phyloP scores from a whole-genome alignment of 768 basidiomycete genomes.

The Cystofilobasidium capitatum region DNA sequence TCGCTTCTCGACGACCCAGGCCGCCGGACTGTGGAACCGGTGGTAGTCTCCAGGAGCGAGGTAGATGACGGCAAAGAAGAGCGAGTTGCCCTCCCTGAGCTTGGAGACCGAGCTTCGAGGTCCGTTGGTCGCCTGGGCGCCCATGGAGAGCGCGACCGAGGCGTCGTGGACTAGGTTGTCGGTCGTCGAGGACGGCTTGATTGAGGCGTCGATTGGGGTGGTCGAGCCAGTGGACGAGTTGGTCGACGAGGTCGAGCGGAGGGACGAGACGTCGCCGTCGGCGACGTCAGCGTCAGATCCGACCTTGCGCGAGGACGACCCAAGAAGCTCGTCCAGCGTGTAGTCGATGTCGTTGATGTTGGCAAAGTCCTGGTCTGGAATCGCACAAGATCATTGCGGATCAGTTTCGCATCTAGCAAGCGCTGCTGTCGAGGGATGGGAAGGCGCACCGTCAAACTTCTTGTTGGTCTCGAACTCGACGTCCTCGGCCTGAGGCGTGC shows the following conservation, averaged over 20 bases:
- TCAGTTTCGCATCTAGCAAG: too few species aligned
- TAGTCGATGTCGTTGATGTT: constrained; percentile 96
- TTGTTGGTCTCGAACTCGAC: constrained; percentile 40
- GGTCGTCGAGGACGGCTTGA: constrained; percentile 3
- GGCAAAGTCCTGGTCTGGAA: constrained; percentile 83
- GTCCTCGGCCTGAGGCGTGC: constrained; percentile 43
- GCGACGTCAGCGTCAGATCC: constrained; percentile 4
- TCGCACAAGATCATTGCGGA: constrained; percentile 35
- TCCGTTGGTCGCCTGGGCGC: constrained; percentile 39
- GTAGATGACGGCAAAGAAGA: constrained; percentile 92
- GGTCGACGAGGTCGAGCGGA: constrained; percentile 10
- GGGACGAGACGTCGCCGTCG: constrained; percentile 11
- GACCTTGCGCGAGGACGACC: constrained; percentile 37
- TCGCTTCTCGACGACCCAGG: constrained; percentile 94
- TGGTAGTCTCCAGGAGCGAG: constrained; percentile 98
- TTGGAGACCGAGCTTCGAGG: constrained; percentile 45
- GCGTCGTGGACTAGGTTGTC: constrained; percentile 56
- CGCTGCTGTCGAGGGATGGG: neutral
- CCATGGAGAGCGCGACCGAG: constrained; percentile 64
- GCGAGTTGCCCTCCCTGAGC: constrained; percentile 63
- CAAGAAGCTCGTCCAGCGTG: constrained; percentile 80
- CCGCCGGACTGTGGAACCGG: constrained; percentile 87
- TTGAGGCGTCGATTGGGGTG: constrained; percentile 19
- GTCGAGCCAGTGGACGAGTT: constrained; percentile 11
- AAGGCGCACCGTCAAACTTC: constrained; percentile 33